Base-by-base conservation (phyloP, 2,329 filamentous ascomycete genomes). In the Fusarium armeniacum region DNA sequence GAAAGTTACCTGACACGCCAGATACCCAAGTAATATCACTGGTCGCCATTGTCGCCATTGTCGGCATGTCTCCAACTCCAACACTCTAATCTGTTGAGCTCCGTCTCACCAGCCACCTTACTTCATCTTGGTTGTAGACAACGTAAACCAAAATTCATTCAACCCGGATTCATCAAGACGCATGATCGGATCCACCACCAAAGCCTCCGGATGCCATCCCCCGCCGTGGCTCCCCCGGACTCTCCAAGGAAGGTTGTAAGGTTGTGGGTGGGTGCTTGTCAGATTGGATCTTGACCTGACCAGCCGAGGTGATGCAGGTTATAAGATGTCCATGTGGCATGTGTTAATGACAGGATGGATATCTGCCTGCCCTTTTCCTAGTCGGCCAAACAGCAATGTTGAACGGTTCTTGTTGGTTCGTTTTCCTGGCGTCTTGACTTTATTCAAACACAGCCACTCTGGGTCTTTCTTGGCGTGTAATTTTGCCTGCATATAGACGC, bases 251-350 rank as follows among this genome's bases (percentile, higher is more conserved):
- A 62, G 33, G 33, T 35, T 35, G 15, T 35, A 28, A 28, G 66
- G 43, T 47, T 62, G 54, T 65, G 61, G 60, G 46, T 66, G 60
- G 59, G 47, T 67, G 68, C 56, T 52, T 70, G 60, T 60, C 47
- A 57, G 64, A 67, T 73, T 62, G 55, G 54, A 68, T 60, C 60
- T 52, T 50, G 52, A 50, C 47, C 33, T 67, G 41, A 46, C 54
- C 53, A 69, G 44, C 71, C 71, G 71, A 73, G 71, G 71, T 54
- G 62, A 57, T 59, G 53, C 41, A 62, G 46, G 55, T 55, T 43
- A 41, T 46, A 56, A 30, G 24, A 41, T 28, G 41, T 43, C 7
- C 18, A 43, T 16, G 33, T 65, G 45, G 61, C 71, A 73, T 71
- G 71, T 73, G 71, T 62, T 53, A 68, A 36, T 47, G 24, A n/a